These are phyloP conservation scores for Dictyophora rubrovolvata DNA, from an alignment of 768 basidiomycete genomes.

Conservation along the genomic window DNA sequence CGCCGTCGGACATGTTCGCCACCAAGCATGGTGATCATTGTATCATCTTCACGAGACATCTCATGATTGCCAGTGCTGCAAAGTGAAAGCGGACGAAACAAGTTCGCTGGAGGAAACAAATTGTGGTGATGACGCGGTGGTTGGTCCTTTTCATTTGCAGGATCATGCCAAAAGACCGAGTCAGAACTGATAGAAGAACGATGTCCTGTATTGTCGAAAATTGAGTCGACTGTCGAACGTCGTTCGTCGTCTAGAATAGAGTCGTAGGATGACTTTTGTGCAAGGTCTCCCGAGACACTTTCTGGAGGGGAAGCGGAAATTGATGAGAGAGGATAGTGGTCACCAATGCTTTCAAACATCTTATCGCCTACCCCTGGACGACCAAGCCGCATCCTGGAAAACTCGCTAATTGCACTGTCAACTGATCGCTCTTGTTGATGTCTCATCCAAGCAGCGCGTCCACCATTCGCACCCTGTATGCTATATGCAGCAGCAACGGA, in stretches of 20 bases:
- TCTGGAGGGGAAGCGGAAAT: constrained; percentile 60
- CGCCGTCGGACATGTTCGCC: constrained; percentile 64
- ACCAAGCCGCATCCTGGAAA: constrained; percentile 44
- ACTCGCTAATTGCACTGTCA: constrained; percentile 60
- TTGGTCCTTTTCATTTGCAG: constrained; percentile 26
- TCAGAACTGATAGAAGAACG: constrained; percentile 43
- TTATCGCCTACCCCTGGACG: constrained; percentile 77
- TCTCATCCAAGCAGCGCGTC: constrained; percentile 49
- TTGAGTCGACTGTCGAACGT: constrained; percentile 30
- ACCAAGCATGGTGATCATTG: constrained; percentile 77
- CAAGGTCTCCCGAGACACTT: constrained; percentile 24
- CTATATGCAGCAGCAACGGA: constrained; percentile 51
- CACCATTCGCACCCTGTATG: constrained; percentile 40
- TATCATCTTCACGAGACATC: constrained; percentile 60
- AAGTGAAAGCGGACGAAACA: constrained; percentile 55
- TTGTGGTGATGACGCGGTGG: constrained; percentile 20
- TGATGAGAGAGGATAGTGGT: constrained; percentile 44
- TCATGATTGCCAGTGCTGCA: constrained; percentile 43
- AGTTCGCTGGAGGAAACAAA: constrained; percentile 34
- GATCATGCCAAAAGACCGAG: constrained; percentile 50
- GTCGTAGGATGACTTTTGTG: constrained; percentile 40
- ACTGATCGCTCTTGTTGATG: constrained; percentile 45
- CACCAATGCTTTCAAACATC: constrained; percentile 60
- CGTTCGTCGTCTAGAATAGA: constrained; percentile 53
- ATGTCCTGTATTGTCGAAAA: constrained; percentile 55